A percentile compares a stretch with the other conserved stretches of the same genome.
Evolutionary conservation across 2,329 filamentous ascomycete genomes (phyloP).

Genomic region (Epichloe elymi): DNA sequence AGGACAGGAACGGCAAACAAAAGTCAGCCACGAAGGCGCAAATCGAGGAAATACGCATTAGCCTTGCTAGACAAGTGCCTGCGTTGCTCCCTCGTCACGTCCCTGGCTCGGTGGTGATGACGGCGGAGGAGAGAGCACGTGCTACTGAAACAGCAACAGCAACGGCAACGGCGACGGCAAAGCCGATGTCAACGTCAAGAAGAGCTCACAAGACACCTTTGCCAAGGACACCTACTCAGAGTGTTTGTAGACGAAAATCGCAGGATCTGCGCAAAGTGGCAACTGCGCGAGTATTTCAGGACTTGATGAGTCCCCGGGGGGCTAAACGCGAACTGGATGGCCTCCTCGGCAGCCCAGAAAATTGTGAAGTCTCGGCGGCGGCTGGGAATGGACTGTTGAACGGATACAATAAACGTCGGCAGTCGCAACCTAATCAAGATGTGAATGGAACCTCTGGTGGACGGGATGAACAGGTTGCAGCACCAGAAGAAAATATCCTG

Average conservation of each 20-base stretch:
- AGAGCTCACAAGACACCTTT: not conserved
- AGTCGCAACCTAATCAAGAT: not conserved
- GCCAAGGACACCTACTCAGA: not conserved
- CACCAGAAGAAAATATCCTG: not conserved
- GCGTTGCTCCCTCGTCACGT: slow-evolving; percentile 1
- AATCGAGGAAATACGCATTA: not conserved
- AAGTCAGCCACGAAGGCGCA: not conserved
- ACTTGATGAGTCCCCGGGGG: not conserved
- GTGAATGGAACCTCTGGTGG: not conserved
- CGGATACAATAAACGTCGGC: not conserved
- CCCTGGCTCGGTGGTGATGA: slow-evolving; percentile 1
- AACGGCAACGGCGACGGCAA: not conserved
- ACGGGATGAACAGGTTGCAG: not conserved
- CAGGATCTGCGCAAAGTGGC: not conserved
- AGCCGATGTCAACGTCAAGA: not conserved
- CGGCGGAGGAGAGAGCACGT: slow-evolving; percentile 1
- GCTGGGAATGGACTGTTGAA: not conserved
- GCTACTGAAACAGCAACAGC: not conserved
- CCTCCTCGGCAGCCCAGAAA: not conserved
- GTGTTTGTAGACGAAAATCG: not conserved
- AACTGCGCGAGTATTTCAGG: not conserved
- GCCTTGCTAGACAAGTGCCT: slow-evolving; percentile 2
- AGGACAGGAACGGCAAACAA: not conserved
- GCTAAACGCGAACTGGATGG: not conserved
- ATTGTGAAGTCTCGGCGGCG: not conserved